A percentile compares a stretch with the other conserved stretches of the same genome.
Conservation (phyloP, 352 stramenopile genomes). For the Pythium insidiosum region DNA sequence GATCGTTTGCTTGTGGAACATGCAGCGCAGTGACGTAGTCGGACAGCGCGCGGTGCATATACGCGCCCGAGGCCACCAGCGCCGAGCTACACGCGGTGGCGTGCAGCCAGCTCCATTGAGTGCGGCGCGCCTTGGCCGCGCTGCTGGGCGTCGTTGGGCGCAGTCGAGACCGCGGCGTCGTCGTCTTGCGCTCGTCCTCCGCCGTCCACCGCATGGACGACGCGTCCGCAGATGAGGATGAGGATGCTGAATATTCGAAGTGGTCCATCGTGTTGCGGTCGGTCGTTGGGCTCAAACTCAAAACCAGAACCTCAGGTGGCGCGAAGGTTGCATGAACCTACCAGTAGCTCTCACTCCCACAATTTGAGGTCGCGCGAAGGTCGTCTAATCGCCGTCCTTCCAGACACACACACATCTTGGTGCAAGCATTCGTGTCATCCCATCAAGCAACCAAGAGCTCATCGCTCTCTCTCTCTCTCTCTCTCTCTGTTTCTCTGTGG, state of each 20-base stretch:
- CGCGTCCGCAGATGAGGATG: too few species aligned
- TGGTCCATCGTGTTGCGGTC: too few species aligned
- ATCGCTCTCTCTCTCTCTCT: conserved; percentile 9
- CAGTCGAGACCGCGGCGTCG: too few species aligned
- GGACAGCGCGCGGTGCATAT: conserved; percentile 49
- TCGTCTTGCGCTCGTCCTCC: too few species aligned
- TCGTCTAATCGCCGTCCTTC: too few species aligned
- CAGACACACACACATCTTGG: too few species aligned
- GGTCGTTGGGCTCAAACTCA: too few species aligned
- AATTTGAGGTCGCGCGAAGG: conserved; percentile 8
- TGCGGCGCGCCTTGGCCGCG: conserved; percentile 1
- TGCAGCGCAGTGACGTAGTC: conserved; percentile 21
- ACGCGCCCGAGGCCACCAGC: conserved; percentile 60
- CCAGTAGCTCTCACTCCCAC: conserved; percentile 2
- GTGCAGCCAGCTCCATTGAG: conserved; percentile 65
- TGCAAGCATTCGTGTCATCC: too few species aligned
- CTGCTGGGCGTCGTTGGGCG: background rate
- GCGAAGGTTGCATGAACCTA: conserved; percentile 4
- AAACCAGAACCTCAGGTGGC: background rate
- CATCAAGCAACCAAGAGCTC: too few species aligned
- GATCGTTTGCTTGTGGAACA: too few species aligned
- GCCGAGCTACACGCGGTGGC: conserved; percentile 57
- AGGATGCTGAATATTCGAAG: too few species aligned
- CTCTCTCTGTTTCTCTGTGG: background rate
- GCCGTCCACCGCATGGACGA: too few species aligned